A percentile compares a stretch with the other conserved stretches of the same genome.
Evolutionary conservation across 805 yeast species (phyloP).

Genomic region (Millerozyma miso): DNA sequence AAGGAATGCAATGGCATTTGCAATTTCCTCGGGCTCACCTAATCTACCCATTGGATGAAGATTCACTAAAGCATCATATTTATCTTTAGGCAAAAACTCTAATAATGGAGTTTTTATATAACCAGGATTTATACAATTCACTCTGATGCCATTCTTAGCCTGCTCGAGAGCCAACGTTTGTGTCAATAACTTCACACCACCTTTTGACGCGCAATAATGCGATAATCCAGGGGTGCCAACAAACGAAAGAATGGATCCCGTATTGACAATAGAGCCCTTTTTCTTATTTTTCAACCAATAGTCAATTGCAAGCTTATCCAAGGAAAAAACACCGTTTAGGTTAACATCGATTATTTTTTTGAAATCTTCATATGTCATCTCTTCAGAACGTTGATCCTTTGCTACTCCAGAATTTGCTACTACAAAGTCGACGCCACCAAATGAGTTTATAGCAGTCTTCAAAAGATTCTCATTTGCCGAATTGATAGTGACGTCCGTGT

Average conservation of each 20-base stretch:
- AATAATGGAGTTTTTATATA: constrained; percentile 28
- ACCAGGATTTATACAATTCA: constrained; percentile 38
- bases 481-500: constrained; percentile 8
- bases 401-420: constrained; percentile 14
- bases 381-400: constrained; percentile 4
- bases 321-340: constrained; percentile 11
- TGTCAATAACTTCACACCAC: constrained; percentile 34
- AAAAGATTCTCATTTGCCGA: constrained; percentile 4
- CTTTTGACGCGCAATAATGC: constrained; percentile 31
- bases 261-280: constrained; percentile 35
- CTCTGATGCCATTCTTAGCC: constrained; percentile 31
- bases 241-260: constrained; percentile 32
- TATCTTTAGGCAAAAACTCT: constrained; percentile 21
- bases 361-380: constrained; percentile 10
- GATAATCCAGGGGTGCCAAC: constrained; percentile 26
- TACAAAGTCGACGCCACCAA: constrained; percentile 10
- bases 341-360: constrained; percentile 8
- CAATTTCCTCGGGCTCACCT: constrained; percentile 32
- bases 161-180: constrained; percentile 35
- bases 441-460: constrained; percentile 19
- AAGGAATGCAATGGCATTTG: constrained; percentile 29
- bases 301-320: constrained; percentile 10
- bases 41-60: constrained; percentile 31
- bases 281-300: constrained; percentile 8
- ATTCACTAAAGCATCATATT: constrained; percentile 19